phyloP scores from a whole-genome alignment of 2,329 filamentous ascomycete species.

The Dichotomopilus funicola region DNA sequence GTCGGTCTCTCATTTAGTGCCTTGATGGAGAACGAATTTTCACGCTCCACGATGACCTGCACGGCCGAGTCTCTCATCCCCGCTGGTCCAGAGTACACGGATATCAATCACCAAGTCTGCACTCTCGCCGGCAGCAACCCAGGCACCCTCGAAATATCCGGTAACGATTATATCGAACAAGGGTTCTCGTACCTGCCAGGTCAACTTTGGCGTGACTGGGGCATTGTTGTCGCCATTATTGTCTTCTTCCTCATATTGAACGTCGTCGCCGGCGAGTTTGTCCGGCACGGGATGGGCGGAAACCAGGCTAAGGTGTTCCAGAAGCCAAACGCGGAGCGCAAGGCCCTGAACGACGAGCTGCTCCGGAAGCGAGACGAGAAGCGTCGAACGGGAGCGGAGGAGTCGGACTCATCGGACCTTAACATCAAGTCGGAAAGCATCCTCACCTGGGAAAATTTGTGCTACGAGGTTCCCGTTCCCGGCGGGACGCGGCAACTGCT shows the following conservation, averaged over 20 bases:
- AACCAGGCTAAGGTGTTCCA: slow-evolving; percentile 72
- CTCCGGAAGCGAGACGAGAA: slow-evolving; percentile 52
- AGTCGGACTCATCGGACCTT: slow-evolving; percentile 42
- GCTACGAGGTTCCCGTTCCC: slow-evolving; percentile 63
- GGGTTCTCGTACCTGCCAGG: slow-evolving; percentile 60
- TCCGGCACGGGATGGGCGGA: slow-evolving; percentile 75
- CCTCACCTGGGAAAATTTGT: slow-evolving; percentile 82
- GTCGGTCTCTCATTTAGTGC: slow-evolving; percentile 68
- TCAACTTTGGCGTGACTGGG: slow-evolving; percentile 77
- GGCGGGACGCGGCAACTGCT: slow-evolving; percentile 51
- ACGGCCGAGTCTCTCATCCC: slow-evolving; percentile 63
- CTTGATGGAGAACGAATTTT: slow-evolving; percentile 85
- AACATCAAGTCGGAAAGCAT: slow-evolving; percentile 56
- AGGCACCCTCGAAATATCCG: slow-evolving; percentile 58
- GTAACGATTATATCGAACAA: slow-evolving; percentile 60
- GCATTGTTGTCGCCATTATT: slow-evolving; percentile 71
- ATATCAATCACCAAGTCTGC: slow-evolving; percentile 73
- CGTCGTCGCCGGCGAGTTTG: slow-evolving; percentile 68
- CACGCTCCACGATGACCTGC: slow-evolving; percentile 61
- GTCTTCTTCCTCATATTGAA: slow-evolving; percentile 69
- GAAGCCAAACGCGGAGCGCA: slow-evolving; percentile 61
- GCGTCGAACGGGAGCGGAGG: slow-evolving; percentile 40
- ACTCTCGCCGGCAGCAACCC: slow-evolving; percentile 66
- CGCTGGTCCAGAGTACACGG: slow-evolving; percentile 59
- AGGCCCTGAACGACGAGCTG: slow-evolving; percentile 58